phyloP scores from a whole-genome alignment of 2,329 filamentous ascomycete genomes.

The Colletotrichum aenigma region DNA sequence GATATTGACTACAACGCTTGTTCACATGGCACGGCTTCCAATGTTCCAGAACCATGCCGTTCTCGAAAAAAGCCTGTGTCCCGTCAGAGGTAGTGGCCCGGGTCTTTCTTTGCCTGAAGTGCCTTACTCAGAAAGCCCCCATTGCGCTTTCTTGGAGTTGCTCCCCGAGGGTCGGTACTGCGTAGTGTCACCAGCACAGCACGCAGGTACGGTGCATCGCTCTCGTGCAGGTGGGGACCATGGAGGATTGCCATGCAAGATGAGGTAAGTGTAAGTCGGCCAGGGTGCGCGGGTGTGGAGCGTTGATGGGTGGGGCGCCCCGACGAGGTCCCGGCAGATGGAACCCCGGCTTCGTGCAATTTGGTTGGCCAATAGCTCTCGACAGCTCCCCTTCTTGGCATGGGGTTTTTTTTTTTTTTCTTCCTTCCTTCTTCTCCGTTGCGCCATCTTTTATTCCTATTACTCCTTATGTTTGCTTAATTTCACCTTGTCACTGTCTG shows the following conservation, averaged over 20 bases:
- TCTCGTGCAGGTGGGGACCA: background rate
- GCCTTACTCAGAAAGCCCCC: background rate
- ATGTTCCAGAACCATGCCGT: background rate
- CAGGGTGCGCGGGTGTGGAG: constrained; percentile 1
- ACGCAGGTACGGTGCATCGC: background rate
- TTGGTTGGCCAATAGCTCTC: background rate
- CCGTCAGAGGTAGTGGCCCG: background rate
- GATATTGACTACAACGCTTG: background rate
- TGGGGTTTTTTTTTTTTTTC: background rate
- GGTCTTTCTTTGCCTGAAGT: background rate
- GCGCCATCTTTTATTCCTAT: background rate
- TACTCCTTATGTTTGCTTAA: background rate
- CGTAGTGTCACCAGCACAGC: background rate
- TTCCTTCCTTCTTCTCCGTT: background rate
- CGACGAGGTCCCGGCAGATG: background rate
- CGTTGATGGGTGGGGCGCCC: background rate
- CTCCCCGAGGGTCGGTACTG: background rate
- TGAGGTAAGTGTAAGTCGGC: background rate
- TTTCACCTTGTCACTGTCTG: background rate
- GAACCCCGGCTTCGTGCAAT: background rate
- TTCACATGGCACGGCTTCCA: background rate
- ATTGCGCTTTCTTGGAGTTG: background rate
- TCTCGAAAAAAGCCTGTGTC: background rate
- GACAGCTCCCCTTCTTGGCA: background rate
- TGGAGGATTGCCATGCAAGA: constrained; percentile 4